These are phyloP conservation scores for Serendipita sp. DNA, from an alignment of 768 basidiomycete species.

Conservation along the genomic window DNA sequence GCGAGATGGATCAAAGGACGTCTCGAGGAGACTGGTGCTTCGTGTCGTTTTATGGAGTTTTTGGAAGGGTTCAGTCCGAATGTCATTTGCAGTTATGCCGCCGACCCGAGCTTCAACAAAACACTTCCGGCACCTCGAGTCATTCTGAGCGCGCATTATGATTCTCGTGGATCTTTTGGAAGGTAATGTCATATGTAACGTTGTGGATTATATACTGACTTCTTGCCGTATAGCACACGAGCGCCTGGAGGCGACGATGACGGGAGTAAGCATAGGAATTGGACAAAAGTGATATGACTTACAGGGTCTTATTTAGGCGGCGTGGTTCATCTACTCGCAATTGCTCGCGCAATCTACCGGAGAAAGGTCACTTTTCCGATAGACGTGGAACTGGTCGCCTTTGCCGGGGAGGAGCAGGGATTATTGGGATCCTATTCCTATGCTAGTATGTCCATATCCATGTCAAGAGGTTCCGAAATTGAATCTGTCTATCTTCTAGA, in stretches of 20 bases:
- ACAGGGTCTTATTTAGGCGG: constrained; percentile 22
- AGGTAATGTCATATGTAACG: constrained; percentile 33
- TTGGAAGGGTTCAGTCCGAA: constrained; percentile 66
- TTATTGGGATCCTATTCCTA: constrained; percentile 63
- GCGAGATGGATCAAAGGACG: constrained; percentile 58
- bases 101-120: background rate
- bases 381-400: constrained; percentile 66
- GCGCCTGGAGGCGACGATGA: constrained; percentile 44
- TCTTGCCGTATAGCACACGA: background rate
- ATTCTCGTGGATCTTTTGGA: constrained; percentile 82
- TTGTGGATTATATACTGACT: background rate
- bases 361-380: constrained; percentile 53
- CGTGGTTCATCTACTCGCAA: constrained; percentile 56
- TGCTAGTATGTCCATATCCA: constrained; percentile 41
- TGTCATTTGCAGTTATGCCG: constrained; percentile 35
- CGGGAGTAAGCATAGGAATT: constrained; percentile 18
- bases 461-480: background rate
- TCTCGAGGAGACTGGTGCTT: constrained; percentile 61
- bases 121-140: constrained; percentile 25
- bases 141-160: constrained; percentile 76
- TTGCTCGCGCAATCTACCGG: constrained; percentile 57
- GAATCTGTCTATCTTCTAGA: constrained; percentile 23
- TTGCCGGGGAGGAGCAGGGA: constrained; percentile 89
- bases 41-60: constrained; percentile 53
- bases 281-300: no score